Evolutionary conservation across 306 rosid species (phyloP).

Genomic region (Alnus rubra): DNA sequence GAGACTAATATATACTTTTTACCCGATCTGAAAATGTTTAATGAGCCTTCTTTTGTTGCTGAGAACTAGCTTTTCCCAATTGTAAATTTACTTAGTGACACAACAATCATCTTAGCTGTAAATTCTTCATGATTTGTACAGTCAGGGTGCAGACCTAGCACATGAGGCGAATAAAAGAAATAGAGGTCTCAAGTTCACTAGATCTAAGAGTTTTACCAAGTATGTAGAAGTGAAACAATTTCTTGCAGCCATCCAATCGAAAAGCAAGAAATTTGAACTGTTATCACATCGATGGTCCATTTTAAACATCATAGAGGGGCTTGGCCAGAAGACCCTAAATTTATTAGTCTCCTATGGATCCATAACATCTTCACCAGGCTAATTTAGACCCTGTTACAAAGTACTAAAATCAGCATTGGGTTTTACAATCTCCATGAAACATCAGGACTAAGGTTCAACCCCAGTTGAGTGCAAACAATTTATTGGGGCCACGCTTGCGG

Average conservation of each 20-base stretch:
- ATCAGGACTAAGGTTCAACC: no score
- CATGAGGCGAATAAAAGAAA: background rate
- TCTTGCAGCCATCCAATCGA: background rate
- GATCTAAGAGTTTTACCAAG: background rate
- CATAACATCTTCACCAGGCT: background rate
- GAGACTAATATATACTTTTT: background rate
- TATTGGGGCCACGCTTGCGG: no score
- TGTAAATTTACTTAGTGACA: background rate
- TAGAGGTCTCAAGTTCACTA: background rate
- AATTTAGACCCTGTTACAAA: background rate
- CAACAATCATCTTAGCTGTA: background rate
- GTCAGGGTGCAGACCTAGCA: background rate
- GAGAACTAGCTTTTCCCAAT: background rate
- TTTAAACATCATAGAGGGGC: background rate
- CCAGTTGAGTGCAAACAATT: no score
- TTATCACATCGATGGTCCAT: background rate
- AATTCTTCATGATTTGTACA: background rate
- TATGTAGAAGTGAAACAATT: background rate
- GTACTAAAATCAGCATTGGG: background rate
- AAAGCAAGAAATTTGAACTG: background rate
- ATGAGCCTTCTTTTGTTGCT: background rate
- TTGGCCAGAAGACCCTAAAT: background rate
- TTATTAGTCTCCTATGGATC: background rate
- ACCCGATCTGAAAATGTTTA: background rate
- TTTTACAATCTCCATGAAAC: background rate